phyloP scores from a whole-genome alignment of 306 rosid species.

The Pyrus betulifolia region DNA sequence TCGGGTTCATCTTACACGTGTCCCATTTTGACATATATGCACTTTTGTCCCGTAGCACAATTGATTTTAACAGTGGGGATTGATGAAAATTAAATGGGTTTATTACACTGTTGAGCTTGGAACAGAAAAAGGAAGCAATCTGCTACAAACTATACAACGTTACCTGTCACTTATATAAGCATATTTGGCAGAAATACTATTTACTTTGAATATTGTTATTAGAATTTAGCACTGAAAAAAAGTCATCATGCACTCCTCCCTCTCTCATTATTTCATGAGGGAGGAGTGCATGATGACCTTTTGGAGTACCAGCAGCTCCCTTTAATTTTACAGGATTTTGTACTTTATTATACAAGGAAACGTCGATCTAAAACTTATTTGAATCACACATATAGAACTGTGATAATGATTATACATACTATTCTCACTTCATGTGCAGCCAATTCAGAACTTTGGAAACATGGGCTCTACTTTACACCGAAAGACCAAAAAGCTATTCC shows the following conservation, averaged over 20 bases:
- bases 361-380: too few relatives aligned
- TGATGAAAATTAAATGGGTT: neutral
- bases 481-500: constrained; percentile 43
- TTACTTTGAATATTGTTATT: too few relatives aligned
- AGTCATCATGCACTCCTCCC: too few relatives aligned
- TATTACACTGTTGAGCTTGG: neutral
- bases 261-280: too few relatives aligned
- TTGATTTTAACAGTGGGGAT: neutral
- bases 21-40: neutral
- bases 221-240: too few relatives aligned
- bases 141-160: neutral
- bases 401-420: neutral
- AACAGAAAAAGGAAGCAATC: neutral
- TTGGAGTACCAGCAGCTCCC: too few relatives aligned
- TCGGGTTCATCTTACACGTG: neutral
- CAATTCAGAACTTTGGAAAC: constrained; percentile 53
- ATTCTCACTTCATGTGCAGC: constrained; percentile 46
- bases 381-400: neutral
- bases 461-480: constrained; percentile 58
- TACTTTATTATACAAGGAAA: neutral
- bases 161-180: neutral
- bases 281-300: too few relatives aligned
- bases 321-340: neutral
- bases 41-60: neutral
- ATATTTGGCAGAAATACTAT: neutral